Conservation (phyloP, 805 yeast species). For the Candida succiphila region DNA sequence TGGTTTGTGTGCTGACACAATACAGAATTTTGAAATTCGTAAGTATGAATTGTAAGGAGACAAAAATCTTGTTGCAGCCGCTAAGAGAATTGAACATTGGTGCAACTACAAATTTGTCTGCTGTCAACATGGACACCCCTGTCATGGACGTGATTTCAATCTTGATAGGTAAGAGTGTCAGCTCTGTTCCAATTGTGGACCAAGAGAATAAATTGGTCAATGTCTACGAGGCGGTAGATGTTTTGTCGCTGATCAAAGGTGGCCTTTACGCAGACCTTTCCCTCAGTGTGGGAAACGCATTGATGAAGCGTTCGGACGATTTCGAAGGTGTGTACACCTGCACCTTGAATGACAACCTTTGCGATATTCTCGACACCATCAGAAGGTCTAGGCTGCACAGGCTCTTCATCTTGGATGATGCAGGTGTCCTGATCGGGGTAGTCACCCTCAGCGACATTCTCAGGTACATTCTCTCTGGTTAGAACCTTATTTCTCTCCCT, state of each 20-base stretch:
- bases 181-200: conserved; percentile 90
- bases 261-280: conserved; percentile 88
- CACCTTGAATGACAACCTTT: conserved; percentile 73
- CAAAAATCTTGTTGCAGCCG: conserved; percentile 71
- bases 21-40: conserved; percentile 93
- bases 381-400: conserved; percentile 87
- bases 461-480: conserved; percentile 64
- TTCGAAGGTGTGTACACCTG: conserved; percentile 98
- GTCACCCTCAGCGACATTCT: conserved; percentile 88
- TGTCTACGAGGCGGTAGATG: conserved; percentile 95
- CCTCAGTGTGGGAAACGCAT: conserved; percentile 90
- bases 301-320: conserved; percentile 88
- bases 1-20: conserved; percentile 91
- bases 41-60: conserved; percentile 91
- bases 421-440: conserved; percentile 69
- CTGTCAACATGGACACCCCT: conserved; percentile 84
- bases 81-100: conserved; percentile 62
- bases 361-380: conserved; percentile 87
- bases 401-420: conserved; percentile 83
- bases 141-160: conserved; percentile 87
- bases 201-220: conserved; percentile 59
- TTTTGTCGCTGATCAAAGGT: conserved; percentile 83
- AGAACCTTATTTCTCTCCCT: not conserved
- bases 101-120: conserved; percentile 44
- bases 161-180: conserved; percentile 69